phyloP scores from a whole-genome alignment of 1,139 yeast species.

The Kodamaea ohmeri region DNA sequence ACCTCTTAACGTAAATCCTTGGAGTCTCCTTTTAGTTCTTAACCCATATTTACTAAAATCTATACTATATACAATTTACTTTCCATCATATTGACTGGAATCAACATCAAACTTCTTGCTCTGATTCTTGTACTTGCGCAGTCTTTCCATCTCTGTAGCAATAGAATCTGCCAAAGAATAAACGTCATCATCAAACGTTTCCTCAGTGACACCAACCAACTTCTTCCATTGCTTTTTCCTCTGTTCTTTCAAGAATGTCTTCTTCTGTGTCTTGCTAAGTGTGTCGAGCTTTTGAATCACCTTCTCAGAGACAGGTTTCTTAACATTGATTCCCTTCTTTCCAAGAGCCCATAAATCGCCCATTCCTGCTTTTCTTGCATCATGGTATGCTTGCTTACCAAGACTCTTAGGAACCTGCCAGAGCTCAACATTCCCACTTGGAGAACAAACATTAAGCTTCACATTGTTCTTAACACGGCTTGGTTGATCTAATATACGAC shows the following conservation, averaged over 20 bases:
- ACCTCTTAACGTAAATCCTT: no score
- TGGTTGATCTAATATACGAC: constrained; percentile 74
- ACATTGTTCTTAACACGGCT: constrained; percentile 82
- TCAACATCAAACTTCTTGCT: constrained; percentile 32
- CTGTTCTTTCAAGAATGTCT: constrained; percentile 43
- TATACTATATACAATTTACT: constrained; percentile 10
- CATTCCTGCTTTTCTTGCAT: constrained; percentile 76
- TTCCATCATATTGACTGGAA: constrained; percentile 20
- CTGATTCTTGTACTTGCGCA: constrained; percentile 30
- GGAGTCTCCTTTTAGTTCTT: no score
- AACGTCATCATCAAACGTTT: constrained; percentile 35
- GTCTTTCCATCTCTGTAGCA: constrained; percentile 35
- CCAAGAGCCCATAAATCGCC: constrained; percentile 93
- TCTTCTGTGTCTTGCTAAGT: constrained; percentile 40
- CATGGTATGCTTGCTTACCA: constrained; percentile 76
- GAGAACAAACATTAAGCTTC: constrained; percentile 72
- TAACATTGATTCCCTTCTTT: constrained; percentile 58
- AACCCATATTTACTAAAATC: not conserved
- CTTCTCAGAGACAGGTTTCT: constrained; percentile 31
- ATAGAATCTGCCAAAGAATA: constrained; percentile 34
- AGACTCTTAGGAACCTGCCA: constrained; percentile 86
- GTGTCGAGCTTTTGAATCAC: constrained; percentile 35
- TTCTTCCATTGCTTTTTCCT: constrained; percentile 43
- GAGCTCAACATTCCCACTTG: constrained; percentile 74
- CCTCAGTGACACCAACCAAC: constrained; percentile 29